Percentiles rank a stretch among this genome's conserved stretches.
phyloP scores from a whole-genome alignment of 106 monocot species.

The Posidonia australis region DNA sequence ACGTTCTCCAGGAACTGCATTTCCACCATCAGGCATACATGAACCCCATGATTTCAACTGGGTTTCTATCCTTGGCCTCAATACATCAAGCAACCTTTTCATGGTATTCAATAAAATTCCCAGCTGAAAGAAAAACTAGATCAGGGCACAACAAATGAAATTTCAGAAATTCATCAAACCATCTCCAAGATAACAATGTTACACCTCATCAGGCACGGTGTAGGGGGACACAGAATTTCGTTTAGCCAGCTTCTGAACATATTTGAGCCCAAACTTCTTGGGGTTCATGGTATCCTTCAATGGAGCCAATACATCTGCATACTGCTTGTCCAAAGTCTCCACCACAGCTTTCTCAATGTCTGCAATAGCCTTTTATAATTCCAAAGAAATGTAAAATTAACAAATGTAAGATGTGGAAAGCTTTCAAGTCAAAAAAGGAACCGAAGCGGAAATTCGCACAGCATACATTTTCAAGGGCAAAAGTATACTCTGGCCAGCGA shows the following conservation, averaged over 20 bases:
- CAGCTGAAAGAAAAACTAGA: slow-evolving; percentile 36
- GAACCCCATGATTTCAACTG: slow-evolving; percentile 91
- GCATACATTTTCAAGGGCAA: slow-evolving; percentile 84
- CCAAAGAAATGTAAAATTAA: slow-evolving; percentile 1
- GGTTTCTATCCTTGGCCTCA: slow-evolving; percentile 65
- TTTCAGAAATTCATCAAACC: background rate
- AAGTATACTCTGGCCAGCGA: slow-evolving; percentile 94
- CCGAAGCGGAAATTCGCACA: background rate
- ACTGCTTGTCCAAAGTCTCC: slow-evolving; percentile 85
- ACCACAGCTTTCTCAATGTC: slow-evolving; percentile 93
- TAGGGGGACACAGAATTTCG: slow-evolving; percentile 60
- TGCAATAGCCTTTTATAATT: slow-evolving; percentile 71
- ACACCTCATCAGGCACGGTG: slow-evolving; percentile 70
- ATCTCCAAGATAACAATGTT: background rate
- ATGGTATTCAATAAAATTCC: slow-evolving; percentile 88
- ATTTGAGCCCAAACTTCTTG: slow-evolving; percentile 97
- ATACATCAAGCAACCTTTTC: slow-evolving; percentile 87
- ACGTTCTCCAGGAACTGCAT: slow-evolving; percentile 53
- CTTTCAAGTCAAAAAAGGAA: background rate
- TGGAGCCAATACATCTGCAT: slow-evolving; percentile 81
- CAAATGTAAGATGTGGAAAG: background rate
- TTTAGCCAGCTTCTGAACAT: slow-evolving; percentile 86
- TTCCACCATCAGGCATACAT: slow-evolving; percentile 72
- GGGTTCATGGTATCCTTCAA: slow-evolving; percentile 77
- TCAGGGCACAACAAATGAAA: background rate